phyloP scores from a whole-genome alignment of 2,329 filamentous ascomycete genomes.

The Penicillium sp. region DNA sequence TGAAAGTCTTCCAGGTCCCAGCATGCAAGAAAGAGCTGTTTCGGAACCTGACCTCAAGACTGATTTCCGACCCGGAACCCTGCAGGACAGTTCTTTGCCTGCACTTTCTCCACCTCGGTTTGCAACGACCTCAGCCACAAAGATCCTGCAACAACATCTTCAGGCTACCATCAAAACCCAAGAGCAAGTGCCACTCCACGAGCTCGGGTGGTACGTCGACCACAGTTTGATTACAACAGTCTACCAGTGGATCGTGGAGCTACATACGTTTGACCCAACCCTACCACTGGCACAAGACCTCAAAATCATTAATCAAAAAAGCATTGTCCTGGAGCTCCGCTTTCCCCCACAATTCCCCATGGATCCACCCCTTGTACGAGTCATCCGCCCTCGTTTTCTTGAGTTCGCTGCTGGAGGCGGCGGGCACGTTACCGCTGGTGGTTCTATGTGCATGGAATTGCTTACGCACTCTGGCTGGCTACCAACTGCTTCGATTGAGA shows the following conservation, averaged over 20 bases:
- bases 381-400: constrained; percentile 76
- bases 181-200: constrained; percentile 55
- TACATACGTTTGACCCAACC: constrained; percentile 72
- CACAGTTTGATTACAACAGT: constrained; percentile 64
- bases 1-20: background rate
- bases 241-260: constrained; percentile 88
- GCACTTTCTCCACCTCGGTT: constrained; percentile 65
- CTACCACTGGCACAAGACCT: constrained; percentile 75
- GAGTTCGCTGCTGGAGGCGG: constrained; percentile 71
- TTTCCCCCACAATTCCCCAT: constrained; percentile 75
- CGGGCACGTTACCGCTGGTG: constrained; percentile 80
- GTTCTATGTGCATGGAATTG: constrained; percentile 80
- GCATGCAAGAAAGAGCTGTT: constrained; percentile 1
- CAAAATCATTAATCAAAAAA: constrained; percentile 58
- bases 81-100: constrained; percentile 62
- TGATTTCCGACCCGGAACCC: constrained; percentile 65
- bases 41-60: constrained; percentile 37
- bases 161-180: constrained; percentile 64
- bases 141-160: constrained; percentile 64
- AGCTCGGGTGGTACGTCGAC: constrained; percentile 83
- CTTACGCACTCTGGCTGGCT: constrained; percentile 82
- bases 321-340: constrained; percentile 76
- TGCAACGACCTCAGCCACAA: constrained; percentile 61
- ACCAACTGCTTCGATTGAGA: constrained; percentile 70
- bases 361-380: constrained; percentile 77